Conservation (phyloP, 306 rosid species). For the Ochetophila trinervis region DNA sequence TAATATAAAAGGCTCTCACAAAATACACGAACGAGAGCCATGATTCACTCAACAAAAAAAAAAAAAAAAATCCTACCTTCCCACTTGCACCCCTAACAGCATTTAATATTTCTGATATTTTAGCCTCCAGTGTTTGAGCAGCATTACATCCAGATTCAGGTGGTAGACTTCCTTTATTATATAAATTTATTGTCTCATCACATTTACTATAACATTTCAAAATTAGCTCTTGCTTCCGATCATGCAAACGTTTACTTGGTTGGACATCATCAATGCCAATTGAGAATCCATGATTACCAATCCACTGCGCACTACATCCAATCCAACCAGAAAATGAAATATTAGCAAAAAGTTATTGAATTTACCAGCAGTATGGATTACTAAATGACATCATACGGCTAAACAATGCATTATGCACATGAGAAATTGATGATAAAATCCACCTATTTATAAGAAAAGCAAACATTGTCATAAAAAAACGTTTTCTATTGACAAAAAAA, state of each 20-base stretch:
- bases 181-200: constrained; percentile 49
- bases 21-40: too few species aligned
- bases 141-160: constrained; percentile 89
- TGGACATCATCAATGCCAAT: constrained; percentile 97
- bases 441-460: constrained; percentile 7
- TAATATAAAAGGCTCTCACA: too few species aligned
- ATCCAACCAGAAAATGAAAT: constrained; percentile 27
- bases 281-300: constrained; percentile 94
- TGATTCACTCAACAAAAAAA: neutral
- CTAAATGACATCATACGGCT: constrained; percentile 9
- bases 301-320: constrained; percentile 90
- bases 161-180: constrained; percentile 61
- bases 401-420: neutral
- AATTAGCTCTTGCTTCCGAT: constrained; percentile 53
- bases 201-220: constrained; percentile 52
- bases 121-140: constrained; percentile 77
- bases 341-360: constrained; percentile 18
- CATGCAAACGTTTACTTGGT: constrained; percentile 54
- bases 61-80: constrained; percentile 41
- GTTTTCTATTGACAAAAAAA: neutral
- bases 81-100: constrained; percentile 61
- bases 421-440: constrained; percentile 5
- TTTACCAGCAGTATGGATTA: constrained; percentile 12
- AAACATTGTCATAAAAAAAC: neutral
- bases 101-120: constrained; percentile 56